A percentile compares a stretch with the other conserved stretches of the same genome.
phyloP scores from a whole-genome alignment of 768 basidiomycete genomes.

The Lactarius pseudohatsudake region DNA sequence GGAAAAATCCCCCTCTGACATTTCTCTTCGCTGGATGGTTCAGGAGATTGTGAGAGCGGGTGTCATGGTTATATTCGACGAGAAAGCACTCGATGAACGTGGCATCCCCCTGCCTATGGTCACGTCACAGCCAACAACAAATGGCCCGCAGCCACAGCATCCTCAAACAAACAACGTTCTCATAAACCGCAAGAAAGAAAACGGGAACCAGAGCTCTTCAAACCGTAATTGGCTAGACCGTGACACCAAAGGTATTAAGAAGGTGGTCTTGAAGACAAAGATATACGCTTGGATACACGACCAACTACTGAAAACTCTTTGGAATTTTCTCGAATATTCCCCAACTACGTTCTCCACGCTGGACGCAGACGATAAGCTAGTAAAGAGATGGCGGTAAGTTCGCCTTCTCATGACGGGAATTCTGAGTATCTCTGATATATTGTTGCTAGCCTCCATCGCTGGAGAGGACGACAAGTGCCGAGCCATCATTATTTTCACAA shows the following conservation, averaged over 20 bases:
- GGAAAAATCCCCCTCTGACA: conserved; percentile 1
- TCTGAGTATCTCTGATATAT: background rate
- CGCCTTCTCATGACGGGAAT: background rate
- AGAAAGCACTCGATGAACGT: background rate
- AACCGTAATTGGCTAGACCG: background rate
- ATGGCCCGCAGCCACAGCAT: background rate
- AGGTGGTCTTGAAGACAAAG: no score
- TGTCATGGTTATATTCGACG: conserved; percentile 4
- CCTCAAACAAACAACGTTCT: background rate
- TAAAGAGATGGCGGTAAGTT: background rate
- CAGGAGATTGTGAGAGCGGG: conserved; percentile 14
- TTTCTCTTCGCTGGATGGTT: conserved; percentile 26
- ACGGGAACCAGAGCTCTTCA: background rate
- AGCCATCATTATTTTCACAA: background rate
- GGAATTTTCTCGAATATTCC: background rate
- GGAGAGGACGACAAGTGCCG: background rate
- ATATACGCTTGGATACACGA: no score
- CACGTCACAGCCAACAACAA: background rate
- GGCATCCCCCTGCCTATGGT: background rate
- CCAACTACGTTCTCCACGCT: background rate
- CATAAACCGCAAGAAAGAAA: background rate
- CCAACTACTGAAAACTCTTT: no score
- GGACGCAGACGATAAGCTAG: background rate
- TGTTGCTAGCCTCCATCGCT: background rate
- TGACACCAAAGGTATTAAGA: background rate